Evolutionary conservation across 805 yeast genomes (phyloP), one percentile per base, ranked within the genome.

Genomic region (Henningerozyma blattae): DNA sequence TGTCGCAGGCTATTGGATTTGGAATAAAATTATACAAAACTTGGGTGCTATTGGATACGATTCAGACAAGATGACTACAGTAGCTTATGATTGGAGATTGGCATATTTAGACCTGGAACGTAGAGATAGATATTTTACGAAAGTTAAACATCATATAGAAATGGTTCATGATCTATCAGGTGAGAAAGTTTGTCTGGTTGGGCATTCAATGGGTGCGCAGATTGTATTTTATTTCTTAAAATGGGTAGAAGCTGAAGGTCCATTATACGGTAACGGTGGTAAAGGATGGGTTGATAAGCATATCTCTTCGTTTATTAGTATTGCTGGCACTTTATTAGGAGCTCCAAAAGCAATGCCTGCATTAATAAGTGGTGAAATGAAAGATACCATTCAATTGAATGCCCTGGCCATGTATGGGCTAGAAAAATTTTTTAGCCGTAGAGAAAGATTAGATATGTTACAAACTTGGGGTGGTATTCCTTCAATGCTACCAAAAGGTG

Each of bases 191-290:
- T 76, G 79, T n/a, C 48, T 91, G 13, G 69, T 77, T 15, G 93
- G 95, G 16, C 98, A 91, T 55, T 89, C 97, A 0, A 91, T 91
- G 98, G 98, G 98, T 2, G 69, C 94, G 0, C 97, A 91, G 58
- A 72, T 91, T 25, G 72, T 79, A 2, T 84, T 72, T 52, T 91
- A 83, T 55, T 91, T 91, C 52, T 57, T 91, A 62, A 86, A 91
- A 58, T 91, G 98, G 98, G 97, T 72, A 5, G 98, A 91, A 56
- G 95, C 96, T 1, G 64, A 67, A 33, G 96, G 95, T 4, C 62
- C 62, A 34, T 58, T 59, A 36, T 84, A 72, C 47, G 98, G 98
- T 22, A 84, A 87, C 52, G 97, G 95, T n/a, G 97, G 97, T 2
- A 54, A 67, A 3, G 49, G 46, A 29, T 91, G 98, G 98, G 89